phyloP scores from a whole-genome alignment of 139 green algal genomes.

The Ulvella scutata region DNA sequence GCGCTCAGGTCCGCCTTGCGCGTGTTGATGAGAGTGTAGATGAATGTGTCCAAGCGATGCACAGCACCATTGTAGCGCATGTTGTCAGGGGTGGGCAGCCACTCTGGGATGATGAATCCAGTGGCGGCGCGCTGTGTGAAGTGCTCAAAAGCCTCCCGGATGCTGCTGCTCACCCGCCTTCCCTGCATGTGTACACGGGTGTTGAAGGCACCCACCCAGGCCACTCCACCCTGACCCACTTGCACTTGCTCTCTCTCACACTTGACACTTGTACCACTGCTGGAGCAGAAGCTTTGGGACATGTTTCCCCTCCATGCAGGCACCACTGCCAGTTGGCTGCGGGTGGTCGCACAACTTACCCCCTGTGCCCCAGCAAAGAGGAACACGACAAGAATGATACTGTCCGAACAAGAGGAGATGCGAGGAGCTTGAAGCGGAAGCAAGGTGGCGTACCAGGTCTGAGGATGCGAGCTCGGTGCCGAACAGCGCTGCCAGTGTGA shows the following conservation, averaged over 20 bases:
- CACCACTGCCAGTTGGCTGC: too few species aligned
- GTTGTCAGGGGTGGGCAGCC: constrained; percentile 69
- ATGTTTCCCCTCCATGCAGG: too few species aligned
- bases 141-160: constrained; percentile 51
- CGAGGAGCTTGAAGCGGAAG: too few species aligned
- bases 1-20: constrained; percentile 7
- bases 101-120: constrained; percentile 54
- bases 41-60: constrained; percentile 42
- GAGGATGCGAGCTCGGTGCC: constrained; percentile 13
- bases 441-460: background rate
- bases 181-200: constrained; percentile 10
- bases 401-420: too few species aligned
- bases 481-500: constrained; percentile 68
- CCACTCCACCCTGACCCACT: too few species aligned
- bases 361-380: too few species aligned
- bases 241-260: too few species aligned
- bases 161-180: constrained; percentile 10
- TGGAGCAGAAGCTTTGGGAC: too few species aligned
- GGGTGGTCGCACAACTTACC: too few species aligned
- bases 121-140: constrained; percentile 35
- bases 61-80: constrained; percentile 56
- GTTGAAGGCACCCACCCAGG: too few species aligned
- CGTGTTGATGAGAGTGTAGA: constrained; percentile 60
- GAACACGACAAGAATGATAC: too few species aligned
- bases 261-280: too few species aligned